Percentiles rank a stretch among this genome's conserved stretches.
Conservation (phyloP, 1,139 yeast species). For the Geotrichum cucujoidarum region DNA sequence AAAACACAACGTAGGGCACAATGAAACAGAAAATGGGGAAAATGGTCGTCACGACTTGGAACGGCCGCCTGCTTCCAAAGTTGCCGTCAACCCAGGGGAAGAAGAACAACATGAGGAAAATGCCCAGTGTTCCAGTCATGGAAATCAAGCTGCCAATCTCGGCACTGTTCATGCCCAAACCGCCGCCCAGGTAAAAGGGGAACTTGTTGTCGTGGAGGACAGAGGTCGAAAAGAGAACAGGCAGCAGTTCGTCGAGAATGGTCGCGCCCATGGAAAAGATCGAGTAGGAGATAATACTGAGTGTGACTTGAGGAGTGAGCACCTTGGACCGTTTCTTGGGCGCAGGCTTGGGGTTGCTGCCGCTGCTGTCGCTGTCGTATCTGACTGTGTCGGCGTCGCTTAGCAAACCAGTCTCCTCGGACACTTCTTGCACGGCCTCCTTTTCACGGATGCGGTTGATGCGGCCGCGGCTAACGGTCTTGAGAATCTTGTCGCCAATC, state of each 20-base stretch:
- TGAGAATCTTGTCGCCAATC: slow-evolving; percentile 47
- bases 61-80: slow-evolving; percentile 46
- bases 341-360: not conserved
- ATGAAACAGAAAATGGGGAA: slow-evolving; percentile 48
- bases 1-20: slow-evolving; percentile 49
- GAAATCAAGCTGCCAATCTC: slow-evolving; percentile 54
- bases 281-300: slow-evolving; percentile 28
- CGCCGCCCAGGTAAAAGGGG: slow-evolving; percentile 48
- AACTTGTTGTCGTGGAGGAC: slow-evolving; percentile 37
- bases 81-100: slow-evolving; percentile 54
- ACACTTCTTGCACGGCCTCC: not conserved
- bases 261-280: slow-evolving; percentile 47
- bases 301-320: slow-evolving; percentile 37
- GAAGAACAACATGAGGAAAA: slow-evolving; percentile 46
- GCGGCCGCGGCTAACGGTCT: slow-evolving; percentile 33
- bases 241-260: slow-evolving; percentile 55
- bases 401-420: slow-evolving; percentile 17
- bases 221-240: slow-evolving; percentile 53
- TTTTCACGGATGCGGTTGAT: not conserved
- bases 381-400: not conserved
- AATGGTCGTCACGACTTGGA: slow-evolving; percentile 40
- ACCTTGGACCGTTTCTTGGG: not conserved
- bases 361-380: not conserved
- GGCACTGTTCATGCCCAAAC: slow-evolving; percentile 45
- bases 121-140: slow-evolving; percentile 53